Percentiles rank a stretch among this genome's conserved stretches.
Evolutionary conservation across 306 rosid species (phyloP).

Genomic region (Hippophae rhamnoides): DNA sequence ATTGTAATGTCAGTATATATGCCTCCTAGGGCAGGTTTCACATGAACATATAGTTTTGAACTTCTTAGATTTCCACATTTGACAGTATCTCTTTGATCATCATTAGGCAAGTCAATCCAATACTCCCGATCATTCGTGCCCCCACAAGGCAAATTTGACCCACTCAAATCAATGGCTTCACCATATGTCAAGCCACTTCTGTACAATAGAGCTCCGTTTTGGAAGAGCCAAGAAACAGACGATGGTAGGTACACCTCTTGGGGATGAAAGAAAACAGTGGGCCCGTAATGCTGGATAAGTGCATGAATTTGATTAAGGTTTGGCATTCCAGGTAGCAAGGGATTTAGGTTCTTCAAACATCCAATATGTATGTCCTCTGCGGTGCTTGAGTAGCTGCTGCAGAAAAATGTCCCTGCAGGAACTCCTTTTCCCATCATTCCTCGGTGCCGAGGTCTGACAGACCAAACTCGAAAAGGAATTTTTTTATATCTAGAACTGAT

Average conservation of each 20-base stretch:
- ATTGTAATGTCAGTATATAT: constrained; percentile 72
- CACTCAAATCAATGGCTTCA: constrained; percentile 46
- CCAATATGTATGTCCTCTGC: constrained; percentile 48
- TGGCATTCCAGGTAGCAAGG: constrained; percentile 52
- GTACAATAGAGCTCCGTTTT: constrained; percentile 54
- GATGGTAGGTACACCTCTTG: constrained; percentile 78
- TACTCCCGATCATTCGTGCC: constrained; percentile 53
- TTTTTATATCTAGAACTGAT: constrained; percentile 18
- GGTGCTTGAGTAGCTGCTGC: constrained; percentile 27
- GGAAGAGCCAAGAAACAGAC: constrained; percentile 84
- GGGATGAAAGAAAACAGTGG: constrained; percentile 80
- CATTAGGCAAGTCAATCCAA: constrained; percentile 83
- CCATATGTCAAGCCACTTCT: constrained; percentile 32
- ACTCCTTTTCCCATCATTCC: constrained; percentile 70
- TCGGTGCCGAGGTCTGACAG: constrained; percentile 44
- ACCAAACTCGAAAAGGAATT: constrained; percentile 52
- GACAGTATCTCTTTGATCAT: constrained; percentile 36
- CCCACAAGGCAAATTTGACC: constrained; percentile 68
- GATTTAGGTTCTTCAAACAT: constrained; percentile 76
- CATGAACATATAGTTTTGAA: constrained; percentile 72
- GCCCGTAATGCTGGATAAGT: constrained; percentile 77
- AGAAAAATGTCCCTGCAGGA: constrained; percentile 61
- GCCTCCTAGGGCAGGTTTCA: constrained; percentile 82
- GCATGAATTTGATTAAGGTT: constrained; percentile 58
- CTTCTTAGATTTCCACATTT: constrained; percentile 58